A percentile compares a stretch with the other conserved stretches of the same genome.
phyloP scores from a whole-genome alignment of 208 protist species.

The Leishmania turanica region DNA sequence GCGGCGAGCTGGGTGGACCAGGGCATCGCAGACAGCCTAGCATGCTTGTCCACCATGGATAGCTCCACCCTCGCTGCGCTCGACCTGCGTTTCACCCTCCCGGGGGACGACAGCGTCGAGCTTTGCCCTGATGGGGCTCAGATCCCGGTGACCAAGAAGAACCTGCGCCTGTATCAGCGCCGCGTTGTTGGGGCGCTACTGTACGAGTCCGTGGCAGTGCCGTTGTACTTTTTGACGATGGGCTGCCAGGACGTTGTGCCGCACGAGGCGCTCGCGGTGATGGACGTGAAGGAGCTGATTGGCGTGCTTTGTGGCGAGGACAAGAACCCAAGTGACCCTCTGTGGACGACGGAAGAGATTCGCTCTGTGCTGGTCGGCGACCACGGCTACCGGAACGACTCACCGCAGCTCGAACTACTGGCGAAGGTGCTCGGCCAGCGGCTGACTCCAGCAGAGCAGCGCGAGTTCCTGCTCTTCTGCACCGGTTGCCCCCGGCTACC shows the following conservation, averaged over 20 bases:
- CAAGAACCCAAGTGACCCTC: slow-evolving; percentile 41
- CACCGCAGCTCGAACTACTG: slow-evolving; percentile 75
- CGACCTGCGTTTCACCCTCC: slow-evolving; percentile 85
- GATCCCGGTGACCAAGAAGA: slow-evolving; percentile 49
- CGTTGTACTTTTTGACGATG: slow-evolving; percentile 64
- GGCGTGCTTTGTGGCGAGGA: slow-evolving; percentile 63
- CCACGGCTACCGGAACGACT: slow-evolving; percentile 91
- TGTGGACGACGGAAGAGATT: slow-evolving; percentile 83
- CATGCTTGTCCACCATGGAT: slow-evolving; percentile 42
- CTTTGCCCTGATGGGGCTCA: slow-evolving; percentile 53
- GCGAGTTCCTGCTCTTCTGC: slow-evolving; percentile 87
- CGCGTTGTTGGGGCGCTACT: slow-evolving; percentile 62
- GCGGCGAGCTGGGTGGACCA: slow-evolving; percentile 64
- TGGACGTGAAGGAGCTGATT: slow-evolving; percentile 68
- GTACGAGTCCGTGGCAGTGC: slow-evolving; percentile 73
- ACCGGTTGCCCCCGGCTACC: slow-evolving; percentile 91
- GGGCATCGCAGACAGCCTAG: slow-evolving; percentile 51
- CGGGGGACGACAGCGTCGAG: slow-evolving; percentile 73
- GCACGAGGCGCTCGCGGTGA: slow-evolving; percentile 58
- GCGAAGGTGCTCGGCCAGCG: slow-evolving; percentile 62
- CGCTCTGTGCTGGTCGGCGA: slow-evolving; percentile 82
- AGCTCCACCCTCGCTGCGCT: slow-evolving; percentile 43
- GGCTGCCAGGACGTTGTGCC: slow-evolving; percentile 82
- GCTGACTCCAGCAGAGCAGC: slow-evolving; percentile 84
- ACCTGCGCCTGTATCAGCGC: slow-evolving; percentile 60